Evolutionary conservation across 176 grass and related monocot species (phyloP).

Genomic region (Secale cereale): DNA sequence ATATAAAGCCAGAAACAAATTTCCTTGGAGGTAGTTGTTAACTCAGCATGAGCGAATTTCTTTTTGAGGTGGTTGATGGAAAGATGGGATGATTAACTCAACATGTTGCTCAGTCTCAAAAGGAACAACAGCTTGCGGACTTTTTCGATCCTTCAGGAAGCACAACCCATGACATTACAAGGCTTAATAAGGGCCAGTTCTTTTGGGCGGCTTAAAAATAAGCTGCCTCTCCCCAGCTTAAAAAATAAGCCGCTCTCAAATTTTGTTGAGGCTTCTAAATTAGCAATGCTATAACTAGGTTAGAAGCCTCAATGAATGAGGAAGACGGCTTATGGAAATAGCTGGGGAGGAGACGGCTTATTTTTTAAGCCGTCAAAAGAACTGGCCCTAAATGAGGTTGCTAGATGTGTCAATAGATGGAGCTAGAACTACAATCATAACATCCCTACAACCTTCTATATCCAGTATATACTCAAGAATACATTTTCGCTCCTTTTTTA

Average conservation of each 20-base stretch:
- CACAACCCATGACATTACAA: conserved; percentile 44
- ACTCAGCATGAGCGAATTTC: background rate
- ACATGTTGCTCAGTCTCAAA: conserved; percentile 57
- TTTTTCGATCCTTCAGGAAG: conserved; percentile 75
- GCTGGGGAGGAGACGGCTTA: no score
- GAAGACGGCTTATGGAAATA: no score
- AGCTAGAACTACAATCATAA: background rate
- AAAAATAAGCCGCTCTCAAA: no score
- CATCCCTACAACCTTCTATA: conserved; percentile 1
- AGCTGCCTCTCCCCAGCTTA: no score
- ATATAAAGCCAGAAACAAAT: background rate
- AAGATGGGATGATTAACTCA: conserved; percentile 38
- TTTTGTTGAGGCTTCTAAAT: no score
- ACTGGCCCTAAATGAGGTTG: conserved; percentile 4
- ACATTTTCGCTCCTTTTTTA: background rate
- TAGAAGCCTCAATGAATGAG: no score
- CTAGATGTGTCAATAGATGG: background rate
- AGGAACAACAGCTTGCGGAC: conserved; percentile 49
- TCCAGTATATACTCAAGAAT: background rate
- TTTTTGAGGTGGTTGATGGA: background rate
- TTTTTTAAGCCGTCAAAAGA: no score
- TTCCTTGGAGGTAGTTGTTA: background rate
- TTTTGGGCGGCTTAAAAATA: no score
- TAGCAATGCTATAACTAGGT: no score
- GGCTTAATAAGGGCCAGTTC: no score